Evolutionary conservation across 495 filamentous ascomycete genomes (phyloP).

Genomic region (Staphylotrichum tortipilum): DNA sequence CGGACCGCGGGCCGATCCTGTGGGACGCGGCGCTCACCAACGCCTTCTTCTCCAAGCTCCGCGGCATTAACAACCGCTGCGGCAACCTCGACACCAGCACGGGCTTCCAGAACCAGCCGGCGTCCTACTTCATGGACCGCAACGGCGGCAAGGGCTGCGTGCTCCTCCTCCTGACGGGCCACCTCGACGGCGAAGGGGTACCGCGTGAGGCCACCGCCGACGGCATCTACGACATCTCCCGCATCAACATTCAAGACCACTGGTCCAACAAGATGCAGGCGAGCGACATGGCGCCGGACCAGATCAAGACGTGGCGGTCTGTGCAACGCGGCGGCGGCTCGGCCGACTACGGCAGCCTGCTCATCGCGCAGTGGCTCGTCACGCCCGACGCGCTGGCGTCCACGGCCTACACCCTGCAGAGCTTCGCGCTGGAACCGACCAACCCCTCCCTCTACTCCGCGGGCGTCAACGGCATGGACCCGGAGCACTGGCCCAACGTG

Average conservation of each 20-base stretch:
- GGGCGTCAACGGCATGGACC: slow-evolving; percentile 18
- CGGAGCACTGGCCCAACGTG: slow-evolving; percentile 19
- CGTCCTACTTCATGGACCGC: slow-evolving; percentile 15
- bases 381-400: slow-evolving; percentile 14
- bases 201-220: slow-evolving; percentile 11
- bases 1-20: slow-evolving; percentile 16
- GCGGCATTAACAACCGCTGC: slow-evolving; percentile 16
- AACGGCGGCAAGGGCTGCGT: slow-evolving; percentile 20
- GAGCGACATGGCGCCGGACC: slow-evolving; percentile 12
- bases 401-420: slow-evolving; percentile 9
- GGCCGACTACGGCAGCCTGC: slow-evolving; percentile 6
- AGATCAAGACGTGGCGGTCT: slow-evolving; percentile 7
- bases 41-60: slow-evolving; percentile 18
- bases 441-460: slow-evolving; percentile 21
- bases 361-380: slow-evolving; percentile 18
- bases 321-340: slow-evolving; percentile 6
- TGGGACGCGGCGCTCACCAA: slow-evolving; percentile 7
- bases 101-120: slow-evolving; percentile 13
- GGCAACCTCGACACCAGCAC: slow-evolving; percentile 12
- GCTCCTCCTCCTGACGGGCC: slow-evolving; percentile 15
- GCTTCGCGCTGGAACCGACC: slow-evolving; percentile 15
- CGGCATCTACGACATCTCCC: slow-evolving; percentile 13
- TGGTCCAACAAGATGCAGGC: slow-evolving; percentile 15
- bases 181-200: neutral
- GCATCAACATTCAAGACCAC: slow-evolving; percentile 10